A percentile compares a stretch with the other conserved stretches of the same genome.
These are phyloP conservation scores for Gracilaria gracilis DNA, from an alignment of 23 red algal genomes.

Conservation along the genomic window DNA sequence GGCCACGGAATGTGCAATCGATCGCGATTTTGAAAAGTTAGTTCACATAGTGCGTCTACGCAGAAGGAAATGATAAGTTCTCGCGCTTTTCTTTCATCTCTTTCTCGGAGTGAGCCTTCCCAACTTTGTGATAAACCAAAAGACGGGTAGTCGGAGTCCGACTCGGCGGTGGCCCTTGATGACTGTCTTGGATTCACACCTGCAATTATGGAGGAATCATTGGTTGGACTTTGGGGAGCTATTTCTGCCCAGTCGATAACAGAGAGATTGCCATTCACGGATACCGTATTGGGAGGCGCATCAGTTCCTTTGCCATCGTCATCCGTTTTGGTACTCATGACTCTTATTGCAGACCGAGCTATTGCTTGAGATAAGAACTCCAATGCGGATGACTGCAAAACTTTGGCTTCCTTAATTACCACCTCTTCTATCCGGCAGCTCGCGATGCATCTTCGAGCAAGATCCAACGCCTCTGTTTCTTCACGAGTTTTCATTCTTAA, in stretches of 20 bases:
- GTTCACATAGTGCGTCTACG: constrained; percentile 79
- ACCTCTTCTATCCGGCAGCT: constrained; percentile 80
- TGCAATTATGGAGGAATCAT: constrained; percentile 49
- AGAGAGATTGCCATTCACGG: constrained; percentile 13
- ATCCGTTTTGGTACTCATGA: constrained; percentile 32
- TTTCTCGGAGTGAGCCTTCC: constrained; percentile 43
- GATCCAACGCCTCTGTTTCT: constrained; percentile 74
- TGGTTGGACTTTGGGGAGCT: constrained; percentile 54
- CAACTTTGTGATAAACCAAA: constrained; percentile 58
- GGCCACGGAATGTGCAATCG: constrained; percentile 85
- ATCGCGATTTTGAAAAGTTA: constrained; percentile 83
- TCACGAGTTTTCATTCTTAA: constrained; percentile 54
- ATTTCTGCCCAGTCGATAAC: constrained; percentile 57
- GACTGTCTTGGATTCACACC: constrained; percentile 21
- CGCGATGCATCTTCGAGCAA: constrained; percentile 80
- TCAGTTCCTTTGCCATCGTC: constrained; percentile 18
- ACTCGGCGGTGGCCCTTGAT: constrained; percentile 16
- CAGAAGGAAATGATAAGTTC: constrained; percentile 77
- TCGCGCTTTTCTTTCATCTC: constrained; percentile 73
- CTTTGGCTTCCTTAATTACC: constrained; percentile 79
- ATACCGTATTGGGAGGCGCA: background rate
- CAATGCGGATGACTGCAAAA: constrained; percentile 73
- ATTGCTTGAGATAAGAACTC: constrained; percentile 55
- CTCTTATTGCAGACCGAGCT: constrained; percentile 31
- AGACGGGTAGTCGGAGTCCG: constrained; percentile 19